phyloP scores from a whole-genome alignment of 2,329 filamentous ascomycete genomes.

The Xenoacremonium recifei region DNA sequence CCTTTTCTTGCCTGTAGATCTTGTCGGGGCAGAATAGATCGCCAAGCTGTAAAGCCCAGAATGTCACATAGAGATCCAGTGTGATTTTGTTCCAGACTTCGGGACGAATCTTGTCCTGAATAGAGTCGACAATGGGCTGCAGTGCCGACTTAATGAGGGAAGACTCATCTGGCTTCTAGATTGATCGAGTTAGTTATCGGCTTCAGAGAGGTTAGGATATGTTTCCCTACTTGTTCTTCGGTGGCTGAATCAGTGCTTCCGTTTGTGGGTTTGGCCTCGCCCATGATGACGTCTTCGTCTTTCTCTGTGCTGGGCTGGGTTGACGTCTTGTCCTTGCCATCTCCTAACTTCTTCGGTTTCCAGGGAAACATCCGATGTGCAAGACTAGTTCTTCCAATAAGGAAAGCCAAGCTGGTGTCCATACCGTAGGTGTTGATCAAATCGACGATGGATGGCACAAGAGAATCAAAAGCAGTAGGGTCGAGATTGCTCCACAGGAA shows the following conservation, averaged over 20 bases:
- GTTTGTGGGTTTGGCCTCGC: conserved; percentile 31
- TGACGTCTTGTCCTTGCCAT: conserved; percentile 25
- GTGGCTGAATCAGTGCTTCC: conserved; percentile 23
- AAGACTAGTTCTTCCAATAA: conserved; percentile 75
- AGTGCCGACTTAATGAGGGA: conserved; percentile 43
- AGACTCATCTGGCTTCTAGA: conserved; percentile 34
- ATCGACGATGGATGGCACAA: conserved; percentile 71
- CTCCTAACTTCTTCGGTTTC: conserved; percentile 34
- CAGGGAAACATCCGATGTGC: conserved; percentile 58
- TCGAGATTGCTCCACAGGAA: conserved; percentile 78
- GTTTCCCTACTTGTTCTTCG: conserved; percentile 32
- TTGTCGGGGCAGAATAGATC: conserved; percentile 76
- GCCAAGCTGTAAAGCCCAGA: conserved; percentile 85
- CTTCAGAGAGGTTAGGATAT: conserved; percentile 9
- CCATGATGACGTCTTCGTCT: conserved; percentile 59
- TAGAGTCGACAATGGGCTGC: conserved; percentile 68
- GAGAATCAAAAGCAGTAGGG: conserved; percentile 71
- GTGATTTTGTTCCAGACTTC: conserved; percentile 70
- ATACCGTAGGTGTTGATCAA: conserved; percentile 79
- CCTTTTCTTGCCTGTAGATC: conserved; percentile 76
- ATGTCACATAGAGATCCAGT: conserved; percentile 80
- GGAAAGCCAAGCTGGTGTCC: conserved; percentile 78
- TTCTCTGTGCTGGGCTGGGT: conserved; percentile 37
- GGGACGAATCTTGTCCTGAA: conserved; percentile 60
- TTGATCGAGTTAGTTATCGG: conserved; percentile 21